Evolutionary conservation across 1,139 yeast species (phyloP), one percentile per base, ranked within the genome.

Genomic region (Taphrina wiesneri): DNA sequence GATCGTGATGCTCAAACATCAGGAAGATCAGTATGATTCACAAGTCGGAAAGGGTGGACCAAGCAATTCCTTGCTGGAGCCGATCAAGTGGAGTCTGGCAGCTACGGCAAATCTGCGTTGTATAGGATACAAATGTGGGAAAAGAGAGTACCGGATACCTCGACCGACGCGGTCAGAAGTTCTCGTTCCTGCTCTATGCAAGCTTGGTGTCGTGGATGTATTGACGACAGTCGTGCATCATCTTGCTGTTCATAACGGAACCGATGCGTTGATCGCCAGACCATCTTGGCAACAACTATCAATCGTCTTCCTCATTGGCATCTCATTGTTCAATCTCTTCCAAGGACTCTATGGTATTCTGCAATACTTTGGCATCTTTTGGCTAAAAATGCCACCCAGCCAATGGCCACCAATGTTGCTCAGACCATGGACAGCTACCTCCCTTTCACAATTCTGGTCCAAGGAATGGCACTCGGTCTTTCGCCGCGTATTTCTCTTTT

Each of bases 351-450:
- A 54, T 39, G 59, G 59, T 6, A n/a, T 54, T 5, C 34, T 54
- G 13, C 59, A 54, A 34, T 54, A 54, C 26, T 19, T 54, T 17
- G 47, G 59, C 23, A 25, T 54, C 49, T 54, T 21, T 23, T 39
- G 36, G 43, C 32, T 25, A 13, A 36, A 36, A 21, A 36, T 39
- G 49, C 32, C 59, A 9, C 28, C 59, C 13, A 36, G 49, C n/a
- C 59, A 54, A 26, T 54, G 59, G 59, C 59, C 59, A 23, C 59
- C 59, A 5, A 36, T 54, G 49, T 36, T 54, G 13, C 36, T 39
- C 7, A 15, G 17, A 32, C 59, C 59, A 13, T 54, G 59, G 59
- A 23, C 30, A 15, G 59, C 59, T 19, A 54, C 49, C 21, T 39
- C 59, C 17, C 34, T 54, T 15, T 7, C 43, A 15, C 46, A 54